phyloP scores from a whole-genome alignment of 805 yeast genomes.

The Saccharomyces eubayanus region DNA sequence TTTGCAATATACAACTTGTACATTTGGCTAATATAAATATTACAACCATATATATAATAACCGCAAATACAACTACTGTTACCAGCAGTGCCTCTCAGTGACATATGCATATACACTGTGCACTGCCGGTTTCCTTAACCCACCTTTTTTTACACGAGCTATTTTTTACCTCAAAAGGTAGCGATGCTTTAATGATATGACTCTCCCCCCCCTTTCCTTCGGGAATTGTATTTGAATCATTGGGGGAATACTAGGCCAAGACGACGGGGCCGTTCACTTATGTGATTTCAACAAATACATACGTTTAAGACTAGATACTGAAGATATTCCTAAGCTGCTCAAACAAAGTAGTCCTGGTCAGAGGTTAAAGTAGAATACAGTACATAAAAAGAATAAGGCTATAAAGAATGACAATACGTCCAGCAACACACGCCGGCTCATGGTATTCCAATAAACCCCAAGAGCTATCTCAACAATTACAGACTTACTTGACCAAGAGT shows the following conservation, averaged over 20 bases:
- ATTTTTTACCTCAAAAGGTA: neutral
- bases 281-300: neutral
- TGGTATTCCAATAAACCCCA: conserved; percentile 61
- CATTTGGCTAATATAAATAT: neutral
- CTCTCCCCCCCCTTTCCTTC: neutral
- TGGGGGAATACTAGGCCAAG: neutral
- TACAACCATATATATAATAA: neutral
- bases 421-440: conserved; percentile 83
- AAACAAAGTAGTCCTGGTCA: neutral
- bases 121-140: neutral
- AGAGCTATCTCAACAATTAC: conserved; percentile 44
- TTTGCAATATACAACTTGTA: neutral
- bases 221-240: neutral
- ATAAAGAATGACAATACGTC: conserved; percentile 30
- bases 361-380: neutral
- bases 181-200: neutral
- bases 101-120: neutral
- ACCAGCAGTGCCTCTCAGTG: neutral
- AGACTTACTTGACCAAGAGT: conserved; percentile 33
- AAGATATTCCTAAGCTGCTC: neutral
- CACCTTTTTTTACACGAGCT: neutral
- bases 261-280: neutral
- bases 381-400: neutral
- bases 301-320: neutral
- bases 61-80: neutral